Conservation (phyloP, 2,329 filamentous ascomycete genomes). For the Phoma sp. region DNA sequence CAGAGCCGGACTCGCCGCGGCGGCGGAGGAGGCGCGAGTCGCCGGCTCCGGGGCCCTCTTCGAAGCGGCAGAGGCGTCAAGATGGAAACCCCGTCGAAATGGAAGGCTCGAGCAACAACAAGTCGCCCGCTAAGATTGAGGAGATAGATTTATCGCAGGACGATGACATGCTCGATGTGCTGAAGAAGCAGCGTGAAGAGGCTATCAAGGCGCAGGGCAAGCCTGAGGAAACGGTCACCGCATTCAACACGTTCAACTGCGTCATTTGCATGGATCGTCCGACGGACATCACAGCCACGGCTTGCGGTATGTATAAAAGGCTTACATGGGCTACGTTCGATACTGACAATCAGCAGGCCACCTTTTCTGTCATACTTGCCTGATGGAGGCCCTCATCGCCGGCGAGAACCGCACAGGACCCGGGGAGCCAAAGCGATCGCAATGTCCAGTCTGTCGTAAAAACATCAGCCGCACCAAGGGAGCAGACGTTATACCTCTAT, state of each 20-base stretch:
- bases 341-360: conserved; percentile 55
- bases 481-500: conserved; percentile 50
- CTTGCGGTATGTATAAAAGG: conserved; percentile 58
- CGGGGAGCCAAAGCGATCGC: conserved; percentile 50
- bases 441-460: conserved; percentile 58
- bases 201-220: conserved; percentile 55
- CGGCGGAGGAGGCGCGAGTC: conserved; percentile 29
- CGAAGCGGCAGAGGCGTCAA: conserved; percentile 39
- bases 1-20: conserved; percentile 29
- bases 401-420: conserved; percentile 58
- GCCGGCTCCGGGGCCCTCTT: conserved; percentile 36
- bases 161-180: conserved; percentile 50
- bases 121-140: conserved; percentile 46
- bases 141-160: conserved; percentile 58
- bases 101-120: neutral
- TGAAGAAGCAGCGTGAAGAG: conserved; percentile 61
- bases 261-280: conserved; percentile 69
- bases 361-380: conserved; percentile 68
- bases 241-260: conserved; percentile 60
- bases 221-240: conserved; percentile 46
- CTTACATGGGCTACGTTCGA: conserved; percentile 23
- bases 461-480: conserved; percentile 48
- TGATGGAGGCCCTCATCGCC: conserved; percentile 64
- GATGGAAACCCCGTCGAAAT: conserved; percentile 15
- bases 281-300: conserved; percentile 64